Base-by-base conservation (phyloP, 1,284 basidiomycete species). In the Irpex lacteus region DNA sequence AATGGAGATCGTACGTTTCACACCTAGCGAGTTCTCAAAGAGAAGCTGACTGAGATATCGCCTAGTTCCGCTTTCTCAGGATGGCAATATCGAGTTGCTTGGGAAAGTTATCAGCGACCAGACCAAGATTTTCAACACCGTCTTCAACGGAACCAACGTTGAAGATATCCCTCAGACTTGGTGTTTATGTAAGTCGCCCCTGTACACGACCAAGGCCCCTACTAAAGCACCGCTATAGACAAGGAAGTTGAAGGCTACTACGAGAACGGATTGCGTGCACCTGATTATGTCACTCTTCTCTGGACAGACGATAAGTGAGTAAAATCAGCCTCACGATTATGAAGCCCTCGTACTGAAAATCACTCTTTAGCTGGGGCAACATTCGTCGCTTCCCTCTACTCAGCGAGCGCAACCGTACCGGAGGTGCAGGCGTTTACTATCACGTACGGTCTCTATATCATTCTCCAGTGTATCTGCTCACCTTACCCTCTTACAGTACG, bases 171-270 rank as follows among this genome's bases (percentile, higher is more conserved):
- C 86, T 1, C 88, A 90, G 72, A 78, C 88, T 54, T 90, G 88
- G 87, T 80, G 83, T 37, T 76, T 89, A 2, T 88, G 85, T 87
- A 67, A 55, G 82, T 78, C 19, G 1, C 5, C 0, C 32, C 6
- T 34, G 5, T 34, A 6, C 6, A 1, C 1, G 32, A 6, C 32
- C 32, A 6, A 6, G 32, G 6, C 32, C 2, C 40, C 15, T 47
- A 4, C 2, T 47, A 2, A 47, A 9, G 13, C 11, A 11, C 40
- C 1, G 32, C 11, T 34, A 3, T 52, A 83, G 82, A 84, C 69
- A 86, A 88, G 70, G 87, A 89, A 70, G 88, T 89, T 21, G 82
- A 87, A 71, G 85, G 82, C 0, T 90, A 87, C 73, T 90, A 86
- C 69, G 84, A 86, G 53, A 78, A 83, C 64, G 86, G 86, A 1